Evolutionary conservation across 352 stramenopile species (phyloP), one percentile per base, ranked within the genome.

Genomic region (Globisporangium apiculatum): DNA sequence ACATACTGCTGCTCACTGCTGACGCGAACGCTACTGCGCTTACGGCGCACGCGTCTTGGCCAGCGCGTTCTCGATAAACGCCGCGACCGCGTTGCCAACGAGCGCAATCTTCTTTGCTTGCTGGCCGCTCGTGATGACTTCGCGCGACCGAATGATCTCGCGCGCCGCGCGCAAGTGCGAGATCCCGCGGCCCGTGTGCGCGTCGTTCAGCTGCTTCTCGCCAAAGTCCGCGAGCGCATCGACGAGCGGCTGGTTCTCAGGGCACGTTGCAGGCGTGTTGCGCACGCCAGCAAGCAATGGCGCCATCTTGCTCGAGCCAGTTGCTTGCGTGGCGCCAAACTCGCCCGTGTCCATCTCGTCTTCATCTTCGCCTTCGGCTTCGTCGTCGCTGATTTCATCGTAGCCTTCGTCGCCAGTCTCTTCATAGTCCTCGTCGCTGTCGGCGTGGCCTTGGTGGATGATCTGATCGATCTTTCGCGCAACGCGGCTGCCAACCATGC

Each of bases 381-480:
- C 46, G 17, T 60, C 51, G 7, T 59, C 49, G 12, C 53, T 31
- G 24, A 31, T 46, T 40, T 76, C 64, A 0, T 73, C 64, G 17
- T 60, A 56, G 1, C 66, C 63, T 45, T 79, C 78, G 7, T 84
- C 83, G 6, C 83, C 79, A 12, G 69, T 74, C n/a, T 79, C 72
- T 52, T 81, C 75, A 24, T 86, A 75, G 60, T 85, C 82, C 17
- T 75, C 67, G 37, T 84, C 74, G 46, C 72, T 85, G 15, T 92
- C 83, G 7, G 80, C 83, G 49, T 92, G 76, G 0, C 79, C 83
- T 0, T 88, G 66, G 11, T 75, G 52, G 18, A 92, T 58, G 57
- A 92, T 92, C 67, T 90, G 83, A 48, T 90, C 75, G 14, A 92
- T 79, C 60, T 90, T 92, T 40, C 69, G 64, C 1, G 76, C 75